Base-by-base conservation (phyloP, 2,329 filamentous ascomycete genomes). In the Didymellaceae sp. region DNA sequence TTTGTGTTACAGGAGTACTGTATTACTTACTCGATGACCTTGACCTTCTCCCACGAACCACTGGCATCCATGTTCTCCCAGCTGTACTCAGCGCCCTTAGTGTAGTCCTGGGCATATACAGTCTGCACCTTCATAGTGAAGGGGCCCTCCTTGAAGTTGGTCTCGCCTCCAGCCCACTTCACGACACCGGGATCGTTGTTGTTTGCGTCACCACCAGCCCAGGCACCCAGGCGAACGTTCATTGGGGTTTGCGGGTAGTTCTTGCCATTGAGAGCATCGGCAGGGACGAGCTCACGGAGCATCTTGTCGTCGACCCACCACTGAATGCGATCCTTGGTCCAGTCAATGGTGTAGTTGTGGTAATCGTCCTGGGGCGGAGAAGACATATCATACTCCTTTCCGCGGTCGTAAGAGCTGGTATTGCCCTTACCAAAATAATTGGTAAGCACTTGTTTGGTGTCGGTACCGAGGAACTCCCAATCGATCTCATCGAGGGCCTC, bases 121-220 rank as follows among this genome's bases (percentile, higher is more conserved):
- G 79, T 83, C 77, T 89, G 83, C 58, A 93, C 81, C 53, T 83
- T 85, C 89, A 92, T 92, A 62, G 80, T 85, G 76, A 83, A 93
- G 0, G 89, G 89, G 0, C 78, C 86, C 20, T 82, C 65, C 40
- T 70, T 67, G 70, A 86, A 92, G 69, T 91, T 80, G 32, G 87
- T 90, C 43, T 77, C 75, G 53, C 88, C 88, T 57, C 86, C 87
- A 47, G 84, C 83, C 85, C 85, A 88, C 52, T 81, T 59, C 5
- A 68, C 60, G 13, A 65, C 63, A 44, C 63, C 65, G 13, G 59
- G 56, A 26, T 63, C 57, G 59, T 74, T 74, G 55, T 71, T 70
- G 57, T 76, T 71, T 52, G 76, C 73, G 62, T 81, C 75, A 47
- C 84, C 83, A 44, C 78, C 84, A 38, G 84, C 82, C 86, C 87